phyloP scores from a whole-genome alignment of 345 rosid species.

The Eucalyptus virginea region DNA sequence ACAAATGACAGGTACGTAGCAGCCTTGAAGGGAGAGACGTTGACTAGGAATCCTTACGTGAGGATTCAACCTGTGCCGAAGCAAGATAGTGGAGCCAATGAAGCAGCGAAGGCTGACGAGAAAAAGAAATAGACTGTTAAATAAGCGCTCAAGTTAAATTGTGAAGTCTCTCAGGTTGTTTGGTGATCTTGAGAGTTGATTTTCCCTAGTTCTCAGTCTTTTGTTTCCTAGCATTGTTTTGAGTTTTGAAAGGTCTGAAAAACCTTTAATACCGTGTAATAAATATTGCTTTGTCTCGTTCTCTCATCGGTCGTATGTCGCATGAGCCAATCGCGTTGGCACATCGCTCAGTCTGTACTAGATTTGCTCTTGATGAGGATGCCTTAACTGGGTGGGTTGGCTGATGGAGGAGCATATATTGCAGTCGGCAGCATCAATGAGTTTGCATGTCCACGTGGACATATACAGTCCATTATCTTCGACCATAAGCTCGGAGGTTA shows the following conservation, averaged over 20 bases:
- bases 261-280: not conserved
- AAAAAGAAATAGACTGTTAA: not conserved
- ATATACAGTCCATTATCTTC: not conserved
- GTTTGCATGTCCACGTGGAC: not conserved
- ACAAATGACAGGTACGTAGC: slow-evolving; percentile 91
- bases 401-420: not conserved
- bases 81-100: slow-evolving; percentile 8
- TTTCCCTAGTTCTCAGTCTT: not conserved
- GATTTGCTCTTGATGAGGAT: not conserved
- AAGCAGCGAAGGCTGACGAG: not conserved
- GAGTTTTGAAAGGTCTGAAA: not conserved
- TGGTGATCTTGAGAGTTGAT: not conserved
- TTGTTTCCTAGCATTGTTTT: not conserved
- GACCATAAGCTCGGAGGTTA: not conserved
- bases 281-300: not conserved
- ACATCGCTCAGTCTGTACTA: not conserved
- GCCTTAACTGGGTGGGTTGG: not conserved
- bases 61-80: slow-evolving; percentile 65
- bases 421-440: not conserved
- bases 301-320: not conserved
- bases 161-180: not conserved
- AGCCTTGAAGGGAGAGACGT: slow-evolving; percentile 78
- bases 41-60: slow-evolving; percentile 74
- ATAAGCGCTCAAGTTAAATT: not conserved
- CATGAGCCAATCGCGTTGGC: not conserved